A percentile compares a stretch with the other conserved stretches of the same genome.
Evolutionary conservation across 345 rosid genomes (phyloP).

Genomic region (Boechera stricta): DNA sequence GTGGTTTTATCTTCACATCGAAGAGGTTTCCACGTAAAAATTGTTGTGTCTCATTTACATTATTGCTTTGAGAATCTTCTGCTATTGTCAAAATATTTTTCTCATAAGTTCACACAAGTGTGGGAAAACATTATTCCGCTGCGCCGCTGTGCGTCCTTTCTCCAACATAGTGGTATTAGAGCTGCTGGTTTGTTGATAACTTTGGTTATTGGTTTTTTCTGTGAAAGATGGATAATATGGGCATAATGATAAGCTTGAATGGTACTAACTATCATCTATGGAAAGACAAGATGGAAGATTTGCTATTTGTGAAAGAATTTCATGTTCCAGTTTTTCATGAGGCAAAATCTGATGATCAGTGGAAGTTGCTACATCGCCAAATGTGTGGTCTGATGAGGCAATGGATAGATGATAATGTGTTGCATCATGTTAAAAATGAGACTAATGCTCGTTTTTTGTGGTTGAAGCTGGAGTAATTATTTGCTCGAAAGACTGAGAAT

Average conservation of each 20-base stretch:
- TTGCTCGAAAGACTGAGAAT: not conserved
- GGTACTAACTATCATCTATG: too few species aligned
- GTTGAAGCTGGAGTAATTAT: not conserved
- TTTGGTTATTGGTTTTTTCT: not conserved
- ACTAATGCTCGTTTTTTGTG: not conserved
- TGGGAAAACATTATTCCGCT: too few species aligned
- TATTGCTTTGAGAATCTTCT: too few species aligned
- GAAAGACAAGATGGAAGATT: too few species aligned
- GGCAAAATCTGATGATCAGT: not conserved
- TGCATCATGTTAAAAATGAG: not conserved
- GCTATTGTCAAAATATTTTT: too few species aligned
- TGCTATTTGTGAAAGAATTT: too few species aligned
- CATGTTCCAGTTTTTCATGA: not conserved
- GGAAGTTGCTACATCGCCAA: not conserved
- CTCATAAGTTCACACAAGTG: too few species aligned
- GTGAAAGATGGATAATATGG: too few species aligned
- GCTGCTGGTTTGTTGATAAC: not conserved
- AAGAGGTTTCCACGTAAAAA: too few species aligned
- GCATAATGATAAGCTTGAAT: too few species aligned
- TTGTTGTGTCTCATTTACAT: too few species aligned
- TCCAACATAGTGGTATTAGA: not conserved
- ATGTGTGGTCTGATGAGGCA: not conserved
- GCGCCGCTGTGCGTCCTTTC: not conserved
- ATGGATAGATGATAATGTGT: constrained; percentile 1
- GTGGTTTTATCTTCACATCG: too few species aligned